phyloP scores from a whole-genome alignment of 2,329 filamentous ascomycete genomes.

The Westerdykella sp. region DNA sequence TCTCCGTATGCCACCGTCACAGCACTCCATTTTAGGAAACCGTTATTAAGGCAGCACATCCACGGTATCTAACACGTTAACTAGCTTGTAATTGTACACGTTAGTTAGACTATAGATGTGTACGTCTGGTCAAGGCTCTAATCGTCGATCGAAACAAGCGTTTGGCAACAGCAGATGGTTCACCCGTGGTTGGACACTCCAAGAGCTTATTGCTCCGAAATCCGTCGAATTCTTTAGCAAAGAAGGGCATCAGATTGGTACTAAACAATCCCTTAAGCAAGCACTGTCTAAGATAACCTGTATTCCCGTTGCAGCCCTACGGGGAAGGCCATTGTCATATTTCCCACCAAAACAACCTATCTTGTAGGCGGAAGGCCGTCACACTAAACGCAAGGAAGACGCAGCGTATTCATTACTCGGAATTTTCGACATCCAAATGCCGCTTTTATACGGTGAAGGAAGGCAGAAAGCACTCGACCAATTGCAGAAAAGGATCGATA shows the following conservation, averaged over 20 bases:
- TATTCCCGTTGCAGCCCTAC: slow-evolving; percentile 1
- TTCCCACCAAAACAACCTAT: slow-evolving; percentile 7
- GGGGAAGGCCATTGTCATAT: neutral
- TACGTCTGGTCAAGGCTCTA: no score
- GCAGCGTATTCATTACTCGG: slow-evolving; percentile 16
- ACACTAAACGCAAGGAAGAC: slow-evolving; percentile 18
- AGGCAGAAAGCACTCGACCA: slow-evolving; percentile 5
- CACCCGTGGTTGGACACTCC: no score
- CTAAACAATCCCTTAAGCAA: neutral
- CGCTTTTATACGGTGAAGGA: slow-evolving; percentile 11
- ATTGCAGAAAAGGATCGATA: slow-evolving; percentile 10
- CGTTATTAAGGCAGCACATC: no score
- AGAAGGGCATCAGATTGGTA: slow-evolving; percentile 2
- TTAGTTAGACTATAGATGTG: no score
- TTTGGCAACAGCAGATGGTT: no score
- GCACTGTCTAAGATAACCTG: slow-evolving; percentile 1
- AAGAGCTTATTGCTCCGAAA: no score
- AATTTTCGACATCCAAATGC: slow-evolving; percentile 13
- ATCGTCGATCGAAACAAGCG: no score
- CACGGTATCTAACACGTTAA: no score
- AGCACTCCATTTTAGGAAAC: no score
- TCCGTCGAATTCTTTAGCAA: no score
- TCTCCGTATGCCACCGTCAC: no score
- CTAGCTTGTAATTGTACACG: no score
- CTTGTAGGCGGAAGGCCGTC: slow-evolving; percentile 15